Evolutionary conservation across 2,329 filamentous ascomycete genomes (phyloP).

Genomic region (Penicillium sp.): DNA sequence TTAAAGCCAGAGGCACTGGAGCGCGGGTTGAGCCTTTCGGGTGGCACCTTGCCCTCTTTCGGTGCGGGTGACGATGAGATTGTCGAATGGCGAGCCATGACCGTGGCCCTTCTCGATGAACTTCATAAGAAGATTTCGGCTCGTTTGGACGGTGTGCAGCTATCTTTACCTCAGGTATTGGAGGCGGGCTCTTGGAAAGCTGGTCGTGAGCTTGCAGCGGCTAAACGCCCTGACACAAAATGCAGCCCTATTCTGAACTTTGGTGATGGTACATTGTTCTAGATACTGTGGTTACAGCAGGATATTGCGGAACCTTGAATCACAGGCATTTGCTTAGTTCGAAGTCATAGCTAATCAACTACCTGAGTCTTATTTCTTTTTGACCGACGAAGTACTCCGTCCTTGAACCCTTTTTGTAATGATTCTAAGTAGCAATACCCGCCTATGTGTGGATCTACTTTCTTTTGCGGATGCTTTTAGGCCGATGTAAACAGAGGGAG

Average conservation of each 20-base stretch:
- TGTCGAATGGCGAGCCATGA: conserved; percentile 66
- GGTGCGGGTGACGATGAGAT: conserved; percentile 61
- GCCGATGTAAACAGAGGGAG: too few relatives aligned
- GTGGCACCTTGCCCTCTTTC: conserved; percentile 47
- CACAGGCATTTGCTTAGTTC: too few relatives aligned
- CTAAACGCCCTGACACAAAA: conserved; percentile 33
- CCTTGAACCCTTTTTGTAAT: too few relatives aligned
- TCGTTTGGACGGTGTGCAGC: conserved; percentile 36
- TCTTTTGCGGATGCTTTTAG: too few relatives aligned
- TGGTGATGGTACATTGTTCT: conserved; percentile 44
- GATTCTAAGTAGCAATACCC: too few relatives aligned
- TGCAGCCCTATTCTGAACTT: conserved; percentile 42
- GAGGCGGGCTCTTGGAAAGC: conserved; percentile 57
- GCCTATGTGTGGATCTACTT: too few relatives aligned
- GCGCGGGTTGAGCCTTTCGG: conserved; percentile 49
- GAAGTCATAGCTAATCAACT: too few relatives aligned
- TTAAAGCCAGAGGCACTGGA: conserved; percentile 50
- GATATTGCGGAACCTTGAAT: too few relatives aligned
- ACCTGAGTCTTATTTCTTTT: too few relatives aligned
- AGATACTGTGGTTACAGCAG: background rate
- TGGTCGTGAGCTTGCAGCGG: conserved; percentile 39
- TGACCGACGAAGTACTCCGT: too few relatives aligned
- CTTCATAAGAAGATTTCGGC: conserved; percentile 53
- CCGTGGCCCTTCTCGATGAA: conserved; percentile 59
- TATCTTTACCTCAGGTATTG: conserved; percentile 53